Evolutionary conservation across 2,329 filamentous ascomycete genomes (phyloP), one percentile per base, ranked within the genome.

Genomic region (Colletotrichum shisoi): DNA sequence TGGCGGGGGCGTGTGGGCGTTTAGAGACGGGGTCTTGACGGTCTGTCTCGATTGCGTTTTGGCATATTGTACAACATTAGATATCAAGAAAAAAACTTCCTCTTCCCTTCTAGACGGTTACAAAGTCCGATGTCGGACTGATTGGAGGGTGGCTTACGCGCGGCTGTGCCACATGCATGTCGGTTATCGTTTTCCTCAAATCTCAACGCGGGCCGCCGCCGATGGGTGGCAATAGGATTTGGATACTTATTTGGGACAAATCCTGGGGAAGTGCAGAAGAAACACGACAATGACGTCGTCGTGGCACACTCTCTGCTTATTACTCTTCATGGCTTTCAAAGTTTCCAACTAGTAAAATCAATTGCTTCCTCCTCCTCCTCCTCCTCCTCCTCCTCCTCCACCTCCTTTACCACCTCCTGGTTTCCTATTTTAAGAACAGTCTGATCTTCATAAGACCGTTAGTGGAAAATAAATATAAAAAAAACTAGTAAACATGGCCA

Each of bases 11-110:
- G 65, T 8, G 49, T 37, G 37, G 63, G 63, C 52, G 46, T 62
- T 66, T 62, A 24, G n/a, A 66, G 46, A 48, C 15, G 24, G 15
- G 45, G 2, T 34, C 21, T 42, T 58, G n/a, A 60, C 19, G 54
- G 46, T 61, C 62, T 67, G 46, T 61, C 62, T 67, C 54, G 54
- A 56, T 61, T 64, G 37, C 44, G 39, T 52, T 39, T 12, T 15
- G 49, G 31, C 31, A 34, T 46, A 45, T 52, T 67, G 60, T 67
- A 64, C 11, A 40, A 51, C 27, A 27, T 49, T 49, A 34, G 31
- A 51, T 17, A 64, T 3, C 17, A 40, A 64, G 15, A 44, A n/a
- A n/a, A n/a, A 37, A 59, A 8, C 40, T 45, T 49, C 3, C 31
- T n/a, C 4, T 39, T n/a, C 19, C 4, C 24, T 31, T 63, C 40